phyloP scores from a whole-genome alignment of 192 early-diverging fungal genomes.

The Glomus cerebriforme region DNA sequence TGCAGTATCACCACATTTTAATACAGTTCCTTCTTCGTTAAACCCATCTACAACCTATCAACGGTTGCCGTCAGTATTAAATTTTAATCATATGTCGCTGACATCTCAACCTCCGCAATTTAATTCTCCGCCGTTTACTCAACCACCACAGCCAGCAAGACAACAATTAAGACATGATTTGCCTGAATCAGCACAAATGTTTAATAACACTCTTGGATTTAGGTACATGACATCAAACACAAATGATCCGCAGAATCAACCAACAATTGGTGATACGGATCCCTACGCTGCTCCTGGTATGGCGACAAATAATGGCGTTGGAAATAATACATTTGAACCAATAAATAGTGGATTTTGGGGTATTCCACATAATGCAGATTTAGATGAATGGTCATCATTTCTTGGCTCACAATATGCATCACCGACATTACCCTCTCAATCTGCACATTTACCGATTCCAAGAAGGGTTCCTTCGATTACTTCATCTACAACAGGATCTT shows the following conservation, averaged over 20 bases:
- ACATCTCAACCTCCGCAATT: neutral
- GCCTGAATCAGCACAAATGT: slow-evolving; percentile 24
- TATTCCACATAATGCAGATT: slow-evolving; percentile 14
- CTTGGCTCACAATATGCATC: slow-evolving; percentile 9
- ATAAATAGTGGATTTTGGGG: slow-evolving; percentile 4
- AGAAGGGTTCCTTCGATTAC: neutral
- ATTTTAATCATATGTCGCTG: neutral
- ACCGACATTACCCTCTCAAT: neutral
- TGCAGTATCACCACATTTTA: neutral
- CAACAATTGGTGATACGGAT: neutral
- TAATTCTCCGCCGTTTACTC: neutral
- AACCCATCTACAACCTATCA: neutral
- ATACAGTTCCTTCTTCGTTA: neutral
- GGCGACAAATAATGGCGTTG: neutral
- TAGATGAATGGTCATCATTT: slow-evolving; percentile 20
- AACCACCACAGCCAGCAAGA: neutral
- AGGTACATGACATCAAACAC: neutral
- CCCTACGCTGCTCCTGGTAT: slow-evolving; percentile 5
- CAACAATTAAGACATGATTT: slow-evolving; percentile 1
- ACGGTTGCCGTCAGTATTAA: neutral
- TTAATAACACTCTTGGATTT: slow-evolving; percentile 14
- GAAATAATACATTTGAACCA: neutral
- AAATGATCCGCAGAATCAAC: neutral
- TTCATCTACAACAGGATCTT: neutral
- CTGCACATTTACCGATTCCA: neutral